Evolutionary conservation across 2,329 filamentous ascomycete species (phyloP), one percentile per base, ranked within the genome.

Genomic region (Escovopsis weberi): DNA sequence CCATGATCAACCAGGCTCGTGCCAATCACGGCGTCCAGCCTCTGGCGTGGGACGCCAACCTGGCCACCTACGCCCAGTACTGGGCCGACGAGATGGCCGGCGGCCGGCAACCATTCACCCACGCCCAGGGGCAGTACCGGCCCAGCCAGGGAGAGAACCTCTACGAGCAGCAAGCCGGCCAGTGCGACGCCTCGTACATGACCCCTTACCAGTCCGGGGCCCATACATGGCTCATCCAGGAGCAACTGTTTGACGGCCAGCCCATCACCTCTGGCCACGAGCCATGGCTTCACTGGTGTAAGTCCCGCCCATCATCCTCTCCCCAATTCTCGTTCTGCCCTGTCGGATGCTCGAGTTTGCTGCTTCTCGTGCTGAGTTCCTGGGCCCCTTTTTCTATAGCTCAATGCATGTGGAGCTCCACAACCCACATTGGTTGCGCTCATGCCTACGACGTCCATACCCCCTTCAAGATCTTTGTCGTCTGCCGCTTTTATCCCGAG

Each of bases 221-320:
- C 40, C 49, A 46, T 7, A 49, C 49, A 10, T 63, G 59, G 60
- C 54, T 63, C 2, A 49, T 48, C 7, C 49, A 62, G 39, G 58
- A 45, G 26, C 45, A 49, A 19, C 41, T 56, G 12, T 63, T 58
- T 42, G 47, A 51, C 26, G 53, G 54, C 12, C 51, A 55, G 44
- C 53, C 58, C 37, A 51, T 62, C 36, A 50, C 47, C 12, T 55
- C 54, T 6, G 59, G 59, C 6, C 50, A 55, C 12, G 59, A 61
- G 44, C 51, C 50, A 3, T 62, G 59, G 59, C 53, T 61, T 23
- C 60, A 63, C 35, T 62, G 58, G 58, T 58, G 59, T 62, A 54
- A 46, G 55, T 50, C 9, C 32, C 23, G 12, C 33, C 34, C 6
- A 30, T 6, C 28, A 30, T 30, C 6, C 28, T 10, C 28, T 30